Conservation (phyloP, 306 rosid genomes). For the Cucumis sativus region DNA sequence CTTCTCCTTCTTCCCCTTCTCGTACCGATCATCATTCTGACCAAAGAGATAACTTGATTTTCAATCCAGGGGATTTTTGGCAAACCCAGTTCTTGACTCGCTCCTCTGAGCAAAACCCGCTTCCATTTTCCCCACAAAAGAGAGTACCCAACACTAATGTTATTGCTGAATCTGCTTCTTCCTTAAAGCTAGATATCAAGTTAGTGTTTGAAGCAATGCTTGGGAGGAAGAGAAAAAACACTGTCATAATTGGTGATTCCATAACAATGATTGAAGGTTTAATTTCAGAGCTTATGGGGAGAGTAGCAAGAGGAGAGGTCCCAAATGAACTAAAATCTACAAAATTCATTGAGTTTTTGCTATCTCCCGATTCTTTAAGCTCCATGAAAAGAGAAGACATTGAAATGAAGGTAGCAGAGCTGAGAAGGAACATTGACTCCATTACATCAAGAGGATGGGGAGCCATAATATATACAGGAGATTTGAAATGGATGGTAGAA, state of each 20-base stretch:
- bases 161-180: slow-evolving; percentile 20
- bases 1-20: slow-evolving; percentile 81
- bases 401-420: slow-evolving; percentile 37
- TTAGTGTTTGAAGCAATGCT: slow-evolving; percentile 41
- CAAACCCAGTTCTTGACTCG: slow-evolving; percentile 30
- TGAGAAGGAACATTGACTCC: slow-evolving; percentile 45
- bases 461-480: slow-evolving; percentile 56
- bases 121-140: slow-evolving; percentile 49
- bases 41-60: slow-evolving; percentile 2
- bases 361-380: slow-evolving; percentile 37
- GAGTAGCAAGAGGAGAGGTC: slow-evolving; percentile 51
- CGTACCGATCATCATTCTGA: slow-evolving; percentile 17
- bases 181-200: slow-evolving; percentile 55
- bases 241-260: slow-evolving; percentile 73
- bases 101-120: slow-evolving; percentile 40
- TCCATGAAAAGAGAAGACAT: slow-evolving; percentile 59
- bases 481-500: slow-evolving; percentile 57
- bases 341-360: slow-evolving; percentile 37
- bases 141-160: slow-evolving; percentile 14
- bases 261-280: slow-evolving; percentile 43
- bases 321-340: slow-evolving; percentile 53
- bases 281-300: slow-evolving; percentile 43
- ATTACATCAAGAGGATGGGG: slow-evolving; percentile 28
- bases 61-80: slow-evolving; percentile 29
- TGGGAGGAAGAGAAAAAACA: slow-evolving; percentile 55